A percentile compares a stretch with the other conserved stretches of the same genome.
Evolutionary conservation across 805 yeast species (phyloP).

Genomic region (Candida dendrica): DNA sequence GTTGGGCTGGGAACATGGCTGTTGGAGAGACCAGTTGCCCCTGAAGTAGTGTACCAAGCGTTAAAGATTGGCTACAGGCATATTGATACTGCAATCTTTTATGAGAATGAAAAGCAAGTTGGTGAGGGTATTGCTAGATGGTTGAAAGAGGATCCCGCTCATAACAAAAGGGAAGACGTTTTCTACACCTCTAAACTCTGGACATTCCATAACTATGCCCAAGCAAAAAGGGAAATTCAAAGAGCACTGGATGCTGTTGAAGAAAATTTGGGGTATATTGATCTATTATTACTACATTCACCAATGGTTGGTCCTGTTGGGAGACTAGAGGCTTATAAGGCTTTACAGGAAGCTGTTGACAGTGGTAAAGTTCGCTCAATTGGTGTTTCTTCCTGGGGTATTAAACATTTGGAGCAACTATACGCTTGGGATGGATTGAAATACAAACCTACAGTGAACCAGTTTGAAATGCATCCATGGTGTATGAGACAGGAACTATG

Average conservation of each 20-base stretch:
- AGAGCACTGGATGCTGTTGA: slow-evolving; percentile 46
- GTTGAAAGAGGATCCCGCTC: slow-evolving; percentile 37
- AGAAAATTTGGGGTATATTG: slow-evolving; percentile 56
- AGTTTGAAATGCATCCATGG: slow-evolving; percentile 56
- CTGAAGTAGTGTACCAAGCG: slow-evolving; percentile 45
- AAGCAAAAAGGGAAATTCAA: slow-evolving; percentile 52
- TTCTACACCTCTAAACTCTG: slow-evolving; percentile 69
- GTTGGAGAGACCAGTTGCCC: slow-evolving; percentile 28
- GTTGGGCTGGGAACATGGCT: slow-evolving; percentile 51
- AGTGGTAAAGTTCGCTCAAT: slow-evolving; percentile 55
- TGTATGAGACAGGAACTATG: slow-evolving; percentile 33
- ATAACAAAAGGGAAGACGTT: slow-evolving; percentile 40
- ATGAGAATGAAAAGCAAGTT: slow-evolving; percentile 56
- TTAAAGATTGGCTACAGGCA: slow-evolving; percentile 65
- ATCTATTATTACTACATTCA: slow-evolving; percentile 60
- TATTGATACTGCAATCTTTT: slow-evolving; percentile 64
- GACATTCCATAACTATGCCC: slow-evolving; percentile 41
- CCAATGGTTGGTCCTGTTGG: slow-evolving; percentile 48
- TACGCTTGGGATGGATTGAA: slow-evolving; percentile 50
- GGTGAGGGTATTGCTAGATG: slow-evolving; percentile 52
- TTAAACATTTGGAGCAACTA: slow-evolving; percentile 54
- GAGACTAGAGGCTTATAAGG: slow-evolving; percentile 62
- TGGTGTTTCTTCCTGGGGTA: slow-evolving; percentile 75
- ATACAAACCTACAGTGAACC: slow-evolving; percentile 66
- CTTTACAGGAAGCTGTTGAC: slow-evolving; percentile 68